These are phyloP conservation scores for Euphrasia arctica DNA, from an alignment of 305 asterid species.

Conservation along the genomic window DNA sequence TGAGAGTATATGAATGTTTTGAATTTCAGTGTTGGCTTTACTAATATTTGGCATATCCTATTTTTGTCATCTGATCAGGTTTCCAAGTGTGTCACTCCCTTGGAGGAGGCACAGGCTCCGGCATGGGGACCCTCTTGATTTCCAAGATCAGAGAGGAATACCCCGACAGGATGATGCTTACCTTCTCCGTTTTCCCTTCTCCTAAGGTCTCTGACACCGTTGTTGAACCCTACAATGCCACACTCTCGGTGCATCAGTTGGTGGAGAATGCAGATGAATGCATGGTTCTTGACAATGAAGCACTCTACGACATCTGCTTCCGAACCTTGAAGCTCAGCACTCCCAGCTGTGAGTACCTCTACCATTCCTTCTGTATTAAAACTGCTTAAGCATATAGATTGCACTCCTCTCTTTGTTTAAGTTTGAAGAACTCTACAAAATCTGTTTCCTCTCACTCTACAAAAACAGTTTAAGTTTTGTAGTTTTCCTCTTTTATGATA, in stretches of 20 bases:
- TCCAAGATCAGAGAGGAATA: conserved; percentile 54
- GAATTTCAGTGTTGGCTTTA: background rate
- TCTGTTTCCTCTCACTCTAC: too few relatives aligned
- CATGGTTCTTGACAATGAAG: conserved; percentile 61
- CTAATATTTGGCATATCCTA: background rate
- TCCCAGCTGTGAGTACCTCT: conserved; percentile 44
- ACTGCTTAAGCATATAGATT: background rate
- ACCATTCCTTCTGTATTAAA: background rate
- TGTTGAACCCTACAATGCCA: conserved; percentile 54
- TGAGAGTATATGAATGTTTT: background rate
- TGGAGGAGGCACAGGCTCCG: conserved; percentile 57
- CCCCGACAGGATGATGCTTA: conserved; percentile 61
- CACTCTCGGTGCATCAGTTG: conserved; percentile 53
- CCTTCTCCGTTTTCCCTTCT: conserved; percentile 54
- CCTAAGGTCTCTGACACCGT: conserved; percentile 60
- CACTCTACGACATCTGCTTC: conserved; percentile 54
- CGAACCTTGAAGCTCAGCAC: conserved; percentile 59
- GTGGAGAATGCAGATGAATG: conserved; percentile 60
- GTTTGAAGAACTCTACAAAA: too few relatives aligned
- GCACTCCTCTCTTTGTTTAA: background rate
- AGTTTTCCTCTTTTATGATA: too few relatives aligned
- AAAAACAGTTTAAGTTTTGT: too few relatives aligned
- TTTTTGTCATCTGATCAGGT: conserved; percentile 29
- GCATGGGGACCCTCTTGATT: conserved; percentile 55
- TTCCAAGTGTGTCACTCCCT: conserved; percentile 56